Conservation (phyloP, 2,329 filamentous ascomycete genomes). For the Elsinoe fawcettii region DNA sequence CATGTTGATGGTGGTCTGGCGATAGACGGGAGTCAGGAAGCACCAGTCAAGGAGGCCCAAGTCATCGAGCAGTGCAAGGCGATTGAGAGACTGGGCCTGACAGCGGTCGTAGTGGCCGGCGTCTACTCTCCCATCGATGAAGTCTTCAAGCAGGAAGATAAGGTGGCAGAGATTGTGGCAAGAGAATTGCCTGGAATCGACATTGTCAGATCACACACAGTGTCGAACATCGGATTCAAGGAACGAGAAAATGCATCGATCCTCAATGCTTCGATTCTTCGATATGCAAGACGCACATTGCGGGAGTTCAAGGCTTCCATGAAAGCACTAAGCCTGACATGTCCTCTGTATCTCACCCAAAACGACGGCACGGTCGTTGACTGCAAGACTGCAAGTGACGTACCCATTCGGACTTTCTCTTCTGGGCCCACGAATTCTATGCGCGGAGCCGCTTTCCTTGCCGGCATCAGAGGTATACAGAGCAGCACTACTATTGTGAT, state of each 20-base stretch:
- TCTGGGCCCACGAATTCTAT: slow-evolving; percentile 48
- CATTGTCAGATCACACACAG: slow-evolving; percentile 44
- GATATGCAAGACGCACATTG: slow-evolving; percentile 41
- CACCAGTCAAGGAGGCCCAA: slow-evolving; percentile 38
- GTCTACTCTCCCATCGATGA: slow-evolving; percentile 54
- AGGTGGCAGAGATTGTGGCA: slow-evolving; percentile 42
- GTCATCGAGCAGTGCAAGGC: slow-evolving; percentile 37
- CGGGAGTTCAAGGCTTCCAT: slow-evolving; percentile 41
- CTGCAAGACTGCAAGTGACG: slow-evolving; percentile 38
- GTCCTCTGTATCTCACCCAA: slow-evolving; percentile 45
- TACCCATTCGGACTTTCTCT: slow-evolving; percentile 46
- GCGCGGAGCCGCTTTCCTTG: slow-evolving; percentile 51
- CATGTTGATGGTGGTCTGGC: slow-evolving; percentile 45
- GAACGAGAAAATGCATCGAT: slow-evolving; percentile 47
- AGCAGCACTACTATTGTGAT: slow-evolving; percentile 45
- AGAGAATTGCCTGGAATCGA: slow-evolving; percentile 41
- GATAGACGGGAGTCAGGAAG: slow-evolving; percentile 38
- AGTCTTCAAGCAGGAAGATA: slow-evolving; percentile 44
- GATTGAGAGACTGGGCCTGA: slow-evolving; percentile 38
- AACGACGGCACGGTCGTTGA: slow-evolving; percentile 46
- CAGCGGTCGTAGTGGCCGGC: slow-evolving; percentile 48
- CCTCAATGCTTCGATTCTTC: slow-evolving; percentile 42
- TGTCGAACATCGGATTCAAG: slow-evolving; percentile 45
- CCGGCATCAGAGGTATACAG: slow-evolving; percentile 26
- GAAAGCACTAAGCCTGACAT: slow-evolving; percentile 37